phyloP scores from a whole-genome alignment of 495 filamentous ascomycete species.

The Podospora tetraspora region DNA sequence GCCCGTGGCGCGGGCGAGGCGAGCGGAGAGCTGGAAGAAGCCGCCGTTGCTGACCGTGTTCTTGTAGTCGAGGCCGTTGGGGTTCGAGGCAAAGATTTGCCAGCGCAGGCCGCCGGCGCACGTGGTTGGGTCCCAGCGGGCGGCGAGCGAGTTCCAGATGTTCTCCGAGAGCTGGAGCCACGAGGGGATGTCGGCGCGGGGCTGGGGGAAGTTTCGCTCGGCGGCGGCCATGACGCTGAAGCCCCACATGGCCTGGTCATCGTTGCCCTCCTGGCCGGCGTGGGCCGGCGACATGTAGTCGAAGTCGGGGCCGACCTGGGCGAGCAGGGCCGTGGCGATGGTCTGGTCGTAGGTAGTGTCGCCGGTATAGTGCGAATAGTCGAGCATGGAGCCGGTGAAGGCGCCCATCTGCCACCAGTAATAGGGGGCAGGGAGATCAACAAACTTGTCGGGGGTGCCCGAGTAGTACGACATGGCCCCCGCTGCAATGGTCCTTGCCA shows the following conservation, averaged over 20 bases:
- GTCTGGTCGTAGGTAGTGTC: conserved; percentile 68
- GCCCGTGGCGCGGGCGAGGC: conserved; percentile 61
- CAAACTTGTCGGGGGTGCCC: conserved; percentile 55
- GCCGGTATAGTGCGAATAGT: conserved; percentile 81
- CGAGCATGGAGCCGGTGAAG: conserved; percentile 66
- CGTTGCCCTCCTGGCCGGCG: conserved; percentile 54
- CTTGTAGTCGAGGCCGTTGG: conserved; percentile 65
- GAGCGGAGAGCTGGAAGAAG: conserved; percentile 63
- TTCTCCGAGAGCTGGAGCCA: conserved; percentile 57
- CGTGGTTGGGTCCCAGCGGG: conserved; percentile 62
- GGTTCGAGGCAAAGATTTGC: conserved; percentile 79
- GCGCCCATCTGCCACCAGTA: conserved; percentile 81
- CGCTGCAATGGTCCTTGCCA: conserved; percentile 44
- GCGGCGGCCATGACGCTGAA: conserved; percentile 67
- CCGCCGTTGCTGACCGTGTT: conserved; percentile 66
- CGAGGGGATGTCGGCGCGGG: conserved; percentile 45
- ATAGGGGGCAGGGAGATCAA: conserved; percentile 63
- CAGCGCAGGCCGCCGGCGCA: conserved; percentile 73
- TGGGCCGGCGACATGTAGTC: conserved; percentile 53
- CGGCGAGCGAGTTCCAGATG: conserved; percentile 41
- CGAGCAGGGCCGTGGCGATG: conserved; percentile 60
- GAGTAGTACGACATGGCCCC: conserved; percentile 60
- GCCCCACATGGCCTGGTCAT: conserved; percentile 80
- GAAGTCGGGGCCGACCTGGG: conserved; percentile 53
- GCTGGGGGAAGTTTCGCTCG: conserved; percentile 67